Conservation (phyloP, 805 yeast species). For the Ogataea ganodermae region DNA sequence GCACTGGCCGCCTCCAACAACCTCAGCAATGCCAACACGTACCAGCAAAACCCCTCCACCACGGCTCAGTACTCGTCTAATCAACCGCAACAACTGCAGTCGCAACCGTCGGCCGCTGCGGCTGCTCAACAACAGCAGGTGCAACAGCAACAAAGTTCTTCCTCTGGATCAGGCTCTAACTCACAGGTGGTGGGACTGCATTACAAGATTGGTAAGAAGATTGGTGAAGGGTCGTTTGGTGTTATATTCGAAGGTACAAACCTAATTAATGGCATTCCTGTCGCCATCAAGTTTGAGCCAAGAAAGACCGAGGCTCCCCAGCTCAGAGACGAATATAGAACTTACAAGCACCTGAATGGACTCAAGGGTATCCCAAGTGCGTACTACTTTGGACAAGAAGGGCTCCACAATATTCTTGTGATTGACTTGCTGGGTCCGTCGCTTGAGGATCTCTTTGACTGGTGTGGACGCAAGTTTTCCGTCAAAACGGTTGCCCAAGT, state of each 20-base stretch:
- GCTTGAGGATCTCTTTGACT: slow-evolving; percentile 92
- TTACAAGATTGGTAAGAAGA: slow-evolving; percentile 94
- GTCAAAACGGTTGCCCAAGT: slow-evolving; percentile 90
- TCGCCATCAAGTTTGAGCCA: slow-evolving; percentile 96
- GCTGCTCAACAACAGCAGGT: slow-evolving; percentile 17
- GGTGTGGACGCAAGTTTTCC: slow-evolving; percentile 93
- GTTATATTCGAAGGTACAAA: slow-evolving; percentile 95
- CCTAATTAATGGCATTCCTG: slow-evolving; percentile 86
- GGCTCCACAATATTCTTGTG: slow-evolving; percentile 90
- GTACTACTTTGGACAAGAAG: slow-evolving; percentile 98
- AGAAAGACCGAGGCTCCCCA: slow-evolving; percentile 97
- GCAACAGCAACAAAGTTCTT: slow-evolving; percentile 17
- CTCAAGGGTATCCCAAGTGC: slow-evolving; percentile 89
- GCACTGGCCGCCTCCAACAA: slow-evolving; percentile 35
- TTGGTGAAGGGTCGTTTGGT: slow-evolving; percentile 98
- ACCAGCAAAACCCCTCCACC: slow-evolving; percentile 29
- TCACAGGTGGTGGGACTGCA: slow-evolving; percentile 87
- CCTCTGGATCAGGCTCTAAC: slow-evolving; percentile 33
- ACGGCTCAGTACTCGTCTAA: slow-evolving; percentile 33
- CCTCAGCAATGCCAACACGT: slow-evolving; percentile 23
- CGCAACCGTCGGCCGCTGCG: slow-evolving; percentile 14
- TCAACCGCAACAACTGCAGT: slow-evolving; percentile 20
- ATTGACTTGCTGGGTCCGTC: slow-evolving; percentile 96
- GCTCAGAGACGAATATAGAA: slow-evolving; percentile 91
- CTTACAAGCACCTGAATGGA: slow-evolving; percentile 86